Evolutionary conservation across 768 basidiomycete species (phyloP).

Genomic region (Tubosaeta sp.): DNA sequence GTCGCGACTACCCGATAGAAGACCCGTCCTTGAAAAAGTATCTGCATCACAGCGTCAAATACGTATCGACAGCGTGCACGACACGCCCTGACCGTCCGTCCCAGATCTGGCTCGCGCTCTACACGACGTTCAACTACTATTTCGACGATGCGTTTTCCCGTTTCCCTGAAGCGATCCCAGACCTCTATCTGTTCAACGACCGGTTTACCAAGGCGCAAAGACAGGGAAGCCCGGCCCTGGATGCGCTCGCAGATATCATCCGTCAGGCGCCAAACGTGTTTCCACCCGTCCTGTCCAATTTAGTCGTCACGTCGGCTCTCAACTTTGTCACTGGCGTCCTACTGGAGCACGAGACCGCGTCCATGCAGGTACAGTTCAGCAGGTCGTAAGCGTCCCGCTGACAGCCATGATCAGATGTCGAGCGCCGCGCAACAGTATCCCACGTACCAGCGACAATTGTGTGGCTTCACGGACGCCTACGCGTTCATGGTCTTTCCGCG

Average conservation of each 20-base stretch:
- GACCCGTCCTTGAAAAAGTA: neutral
- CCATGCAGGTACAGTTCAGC: slow-evolving; percentile 3
- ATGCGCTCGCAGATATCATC: neutral
- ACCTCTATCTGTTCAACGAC: neutral
- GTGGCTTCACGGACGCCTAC: slow-evolving; percentile 32
- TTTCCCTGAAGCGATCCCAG: neutral
- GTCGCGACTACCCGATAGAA: slow-evolving; percentile 1
- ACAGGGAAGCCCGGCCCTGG: neutral
- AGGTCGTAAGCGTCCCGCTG: neutral
- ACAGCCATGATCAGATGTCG: slow-evolving; percentile 3
- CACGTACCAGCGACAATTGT: slow-evolving; percentile 16
- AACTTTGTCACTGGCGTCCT: neutral
- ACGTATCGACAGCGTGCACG: neutral
- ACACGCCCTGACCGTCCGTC: neutral
- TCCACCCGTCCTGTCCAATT: neutral
- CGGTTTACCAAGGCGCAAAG: neutral
- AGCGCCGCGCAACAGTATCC: slow-evolving; percentile 16
- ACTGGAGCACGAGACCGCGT: neutral
- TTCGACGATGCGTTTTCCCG: neutral
- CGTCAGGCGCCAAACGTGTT: neutral
- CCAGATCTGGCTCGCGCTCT: neutral
- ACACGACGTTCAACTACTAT: neutral
- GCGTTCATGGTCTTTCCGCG: slow-evolving; percentile 29
- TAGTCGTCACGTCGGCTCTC: neutral
- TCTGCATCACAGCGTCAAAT: neutral